Conservation (phyloP, 2,329 filamentous ascomycete species). For the Aspergillus jensenii region DNA sequence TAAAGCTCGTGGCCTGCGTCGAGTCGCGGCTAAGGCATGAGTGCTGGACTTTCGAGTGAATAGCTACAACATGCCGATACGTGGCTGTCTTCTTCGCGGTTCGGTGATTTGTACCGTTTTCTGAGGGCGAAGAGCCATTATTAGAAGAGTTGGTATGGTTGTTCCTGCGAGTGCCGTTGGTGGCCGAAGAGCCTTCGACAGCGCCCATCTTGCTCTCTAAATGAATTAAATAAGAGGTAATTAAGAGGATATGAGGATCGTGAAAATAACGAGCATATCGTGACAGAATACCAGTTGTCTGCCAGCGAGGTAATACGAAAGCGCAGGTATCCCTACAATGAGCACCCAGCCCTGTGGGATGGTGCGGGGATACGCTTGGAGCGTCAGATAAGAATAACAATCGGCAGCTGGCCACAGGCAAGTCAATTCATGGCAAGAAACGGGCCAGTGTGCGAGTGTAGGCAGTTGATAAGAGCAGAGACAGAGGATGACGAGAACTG, state of each 20-base stretch:
- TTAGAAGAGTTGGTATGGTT: not conserved
- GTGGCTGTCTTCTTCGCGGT: conserved; percentile 53
- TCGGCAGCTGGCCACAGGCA: not conserved
- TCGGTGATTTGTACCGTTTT: conserved; percentile 8
- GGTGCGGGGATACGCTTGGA: conserved; percentile 18
- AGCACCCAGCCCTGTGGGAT: conserved; percentile 3
- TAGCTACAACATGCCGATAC: conserved; percentile 88
- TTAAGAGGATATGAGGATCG: not conserved
- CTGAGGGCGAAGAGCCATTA: conserved; percentile 1
- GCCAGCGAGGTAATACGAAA: not conserved
- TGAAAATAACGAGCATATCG: not conserved
- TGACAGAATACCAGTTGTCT: not conserved
- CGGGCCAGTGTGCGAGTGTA: not conserved
- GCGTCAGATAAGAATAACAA: conserved; percentile 12
- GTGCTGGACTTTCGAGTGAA: conserved; percentile 69
- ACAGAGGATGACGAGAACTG: not conserved
- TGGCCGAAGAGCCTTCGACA: not conserved
- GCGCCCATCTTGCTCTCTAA: not conserved
- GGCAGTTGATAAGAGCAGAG: conserved; percentile 11
- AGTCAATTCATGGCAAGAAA: conserved; percentile 15
- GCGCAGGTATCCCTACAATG: not conserved
- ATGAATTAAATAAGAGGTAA: not conserved
- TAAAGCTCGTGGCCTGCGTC: conserved; percentile 71
- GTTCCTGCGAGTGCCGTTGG: not conserved
- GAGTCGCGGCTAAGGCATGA: conserved; percentile 88